A percentile compares a stretch with the other conserved stretches of the same genome.
Evolutionary conservation across 352 stramenopile genomes (phyloP).

Genomic region (Phytophthora colocasiae): DNA sequence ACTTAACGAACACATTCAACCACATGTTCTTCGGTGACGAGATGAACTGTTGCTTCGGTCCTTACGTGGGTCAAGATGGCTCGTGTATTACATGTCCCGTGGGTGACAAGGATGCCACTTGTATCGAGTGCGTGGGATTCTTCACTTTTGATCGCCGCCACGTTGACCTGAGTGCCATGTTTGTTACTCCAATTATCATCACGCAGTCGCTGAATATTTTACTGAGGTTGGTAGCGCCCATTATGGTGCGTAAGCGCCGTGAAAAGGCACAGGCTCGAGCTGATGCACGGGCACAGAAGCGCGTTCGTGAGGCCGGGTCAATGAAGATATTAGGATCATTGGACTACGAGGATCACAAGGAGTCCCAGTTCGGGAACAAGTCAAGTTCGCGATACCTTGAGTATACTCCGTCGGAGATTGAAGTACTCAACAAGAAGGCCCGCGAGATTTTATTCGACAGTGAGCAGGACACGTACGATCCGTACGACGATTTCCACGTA

Average conservation of each 20-base stretch:
- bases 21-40: conserved; percentile 80
- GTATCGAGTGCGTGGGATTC: conserved; percentile 79
- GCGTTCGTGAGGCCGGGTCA: conserved; percentile 68
- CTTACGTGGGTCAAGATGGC: conserved; percentile 80
- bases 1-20: conserved; percentile 88
- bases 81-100: conserved; percentile 70
- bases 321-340: conserved; percentile 87
- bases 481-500: conserved; percentile 81
- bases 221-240: conserved; percentile 67
- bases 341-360: conserved; percentile 77
- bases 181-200: conserved; percentile 88
- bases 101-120: conserved; percentile 68
- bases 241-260: conserved; percentile 71
- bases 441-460: conserved; percentile 78
- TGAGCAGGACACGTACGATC: conserved; percentile 76
- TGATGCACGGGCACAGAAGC: conserved; percentile 71
- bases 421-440: conserved; percentile 72
- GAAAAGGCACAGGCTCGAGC: conserved; percentile 65
- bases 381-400: conserved; percentile 70
- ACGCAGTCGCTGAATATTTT: conserved; percentile 86
- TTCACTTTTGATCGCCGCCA: conserved; percentile 88
- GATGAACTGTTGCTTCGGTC: conserved; percentile 90
- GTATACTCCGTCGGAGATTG: conserved; percentile 65
- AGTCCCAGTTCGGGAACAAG: conserved; percentile 79
- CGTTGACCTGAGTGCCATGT: conserved; percentile 87